phyloP scores from a whole-genome alignment of 2,329 filamentous ascomycete species.

The Neonectria coccinea region DNA sequence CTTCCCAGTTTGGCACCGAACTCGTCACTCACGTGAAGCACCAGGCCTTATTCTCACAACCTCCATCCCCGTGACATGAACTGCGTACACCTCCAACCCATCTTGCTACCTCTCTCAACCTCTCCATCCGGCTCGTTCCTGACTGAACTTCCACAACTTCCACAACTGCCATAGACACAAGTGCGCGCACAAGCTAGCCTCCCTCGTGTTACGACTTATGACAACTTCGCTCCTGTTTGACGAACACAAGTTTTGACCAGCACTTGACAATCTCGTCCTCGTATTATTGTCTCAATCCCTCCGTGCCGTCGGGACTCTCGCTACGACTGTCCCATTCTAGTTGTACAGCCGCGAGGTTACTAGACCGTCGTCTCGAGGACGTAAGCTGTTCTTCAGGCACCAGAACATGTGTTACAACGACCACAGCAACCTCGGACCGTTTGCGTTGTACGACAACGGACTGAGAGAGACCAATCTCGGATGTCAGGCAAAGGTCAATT shows the following conservation, averaged over 20 bases:
- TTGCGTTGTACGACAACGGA: constrained; percentile 35
- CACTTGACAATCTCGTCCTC: constrained; percentile 13
- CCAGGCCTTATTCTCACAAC: neutral
- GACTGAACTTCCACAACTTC: constrained; percentile 16
- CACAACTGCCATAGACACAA: constrained; percentile 4
- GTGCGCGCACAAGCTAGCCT: constrained; percentile 3
- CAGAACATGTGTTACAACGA: constrained; percentile 5
- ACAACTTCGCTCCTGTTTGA: neutral
- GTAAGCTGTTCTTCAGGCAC: constrained; percentile 9
- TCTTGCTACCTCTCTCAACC: neutral
- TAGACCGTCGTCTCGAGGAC: constrained; percentile 31
- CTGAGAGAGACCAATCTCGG: constrained; percentile 31
- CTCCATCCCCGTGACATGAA: neutral
- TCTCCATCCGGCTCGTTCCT: neutral
- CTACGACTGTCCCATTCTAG: constrained; percentile 29
- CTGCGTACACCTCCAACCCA: neutral
- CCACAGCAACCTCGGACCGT: constrained; percentile 17
- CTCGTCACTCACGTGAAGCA: neutral
- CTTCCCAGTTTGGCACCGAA: neutral
- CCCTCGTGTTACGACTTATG: constrained; percentile 10
- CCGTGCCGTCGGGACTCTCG: constrained; percentile 33
- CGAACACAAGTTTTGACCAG: neutral
- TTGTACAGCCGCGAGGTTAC: constrained; percentile 32
- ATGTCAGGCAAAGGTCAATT: constrained; percentile 23
- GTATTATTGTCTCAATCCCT: constrained; percentile 23